Conservation (phyloP, 2,329 filamentous ascomycete genomes). For the Juglanconis sp. region DNA sequence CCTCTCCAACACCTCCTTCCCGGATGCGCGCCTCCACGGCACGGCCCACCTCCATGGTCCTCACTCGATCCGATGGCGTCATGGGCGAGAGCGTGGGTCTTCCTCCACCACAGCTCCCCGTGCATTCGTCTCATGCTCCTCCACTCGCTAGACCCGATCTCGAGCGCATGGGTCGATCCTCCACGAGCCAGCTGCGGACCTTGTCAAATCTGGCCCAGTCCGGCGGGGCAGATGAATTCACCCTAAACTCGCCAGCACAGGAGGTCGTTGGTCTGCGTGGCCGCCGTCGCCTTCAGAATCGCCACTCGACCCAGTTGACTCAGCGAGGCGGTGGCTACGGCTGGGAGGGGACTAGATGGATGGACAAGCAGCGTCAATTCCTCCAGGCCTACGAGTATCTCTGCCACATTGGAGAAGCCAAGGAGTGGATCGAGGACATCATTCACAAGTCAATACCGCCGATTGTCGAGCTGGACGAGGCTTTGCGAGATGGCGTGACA, state of each 20-base stretch:
- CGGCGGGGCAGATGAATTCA: slow-evolving; percentile 74
- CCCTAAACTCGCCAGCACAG: slow-evolving; percentile 71
- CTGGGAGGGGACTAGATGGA: slow-evolving; percentile 89
- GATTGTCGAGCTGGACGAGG: slow-evolving; percentile 91
- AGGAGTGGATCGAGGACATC: slow-evolving; percentile 96
- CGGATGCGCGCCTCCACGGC: slow-evolving; percentile 33
- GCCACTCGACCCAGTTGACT: slow-evolving; percentile 44
- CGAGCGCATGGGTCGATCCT: slow-evolving; percentile 78
- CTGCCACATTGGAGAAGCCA: slow-evolving; percentile 97
- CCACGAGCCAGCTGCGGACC: slow-evolving; percentile 83
- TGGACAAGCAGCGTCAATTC: slow-evolving; percentile 97
- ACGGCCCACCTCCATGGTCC: slow-evolving; percentile 60
- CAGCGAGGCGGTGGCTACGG: slow-evolving; percentile 53
- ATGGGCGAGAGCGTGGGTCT: slow-evolving; percentile 32
- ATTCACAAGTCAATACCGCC: slow-evolving; percentile 82
- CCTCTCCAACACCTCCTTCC: slow-evolving; percentile 41
- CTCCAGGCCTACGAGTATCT: slow-evolving; percentile 97
- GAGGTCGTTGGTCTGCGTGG: slow-evolving; percentile 88
- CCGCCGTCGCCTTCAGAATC: slow-evolving; percentile 75
- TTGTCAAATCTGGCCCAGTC: slow-evolving; percentile 79
- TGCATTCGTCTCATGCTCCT: slow-evolving; percentile 38
- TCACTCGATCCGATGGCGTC: slow-evolving; percentile 56
- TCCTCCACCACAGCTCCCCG: slow-evolving; percentile 30
- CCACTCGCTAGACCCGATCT: slow-evolving; percentile 69
- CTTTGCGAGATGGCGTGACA: slow-evolving; percentile 86